phyloP scores from a whole-genome alignment of 1,139 yeast genomes.

The Kodamaea fungicola region DNA sequence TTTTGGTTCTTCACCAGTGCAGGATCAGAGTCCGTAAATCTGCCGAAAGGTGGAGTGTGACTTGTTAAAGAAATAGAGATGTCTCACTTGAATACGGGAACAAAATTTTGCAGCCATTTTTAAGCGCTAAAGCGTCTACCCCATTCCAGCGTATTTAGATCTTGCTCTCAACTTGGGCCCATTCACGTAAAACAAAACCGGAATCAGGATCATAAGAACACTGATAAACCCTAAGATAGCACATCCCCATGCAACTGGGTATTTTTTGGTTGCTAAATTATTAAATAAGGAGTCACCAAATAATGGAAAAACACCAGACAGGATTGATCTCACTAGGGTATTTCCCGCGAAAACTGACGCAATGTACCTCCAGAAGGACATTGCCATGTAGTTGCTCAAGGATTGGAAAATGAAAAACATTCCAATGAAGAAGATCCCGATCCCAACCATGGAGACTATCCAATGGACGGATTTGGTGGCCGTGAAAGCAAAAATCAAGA shows the following conservation, averaged over 20 bases:
- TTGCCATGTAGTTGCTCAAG: constrained; percentile 29
- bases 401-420: constrained; percentile 41
- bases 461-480: constrained; percentile 35
- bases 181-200: constrained; percentile 42
- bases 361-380: constrained; percentile 35
- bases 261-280: constrained; percentile 40
- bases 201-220: constrained; percentile 40
- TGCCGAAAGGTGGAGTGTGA: too few relatives aligned
- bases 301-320: constrained; percentile 62
- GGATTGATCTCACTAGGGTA: constrained; percentile 46
- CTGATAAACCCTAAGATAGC: constrained; percentile 45
- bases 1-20: too few relatives aligned
- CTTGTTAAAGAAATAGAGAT: too few relatives aligned
- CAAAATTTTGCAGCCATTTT: too few relatives aligned
- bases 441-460: constrained; percentile 43
- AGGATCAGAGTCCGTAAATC: too few relatives aligned
- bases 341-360: constrained; percentile 62
- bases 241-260: constrained; percentile 57
- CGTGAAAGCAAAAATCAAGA: constrained; percentile 52
- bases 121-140: too few relatives aligned
- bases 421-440: constrained; percentile 32
- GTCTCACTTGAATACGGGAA: too few relatives aligned
- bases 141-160: constrained; percentile 32
- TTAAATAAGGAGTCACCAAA: constrained; percentile 51
- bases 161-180: constrained; percentile 49